Conservation (phyloP, 768 basidiomycete species). For the Pleurotus platypus region DNA sequence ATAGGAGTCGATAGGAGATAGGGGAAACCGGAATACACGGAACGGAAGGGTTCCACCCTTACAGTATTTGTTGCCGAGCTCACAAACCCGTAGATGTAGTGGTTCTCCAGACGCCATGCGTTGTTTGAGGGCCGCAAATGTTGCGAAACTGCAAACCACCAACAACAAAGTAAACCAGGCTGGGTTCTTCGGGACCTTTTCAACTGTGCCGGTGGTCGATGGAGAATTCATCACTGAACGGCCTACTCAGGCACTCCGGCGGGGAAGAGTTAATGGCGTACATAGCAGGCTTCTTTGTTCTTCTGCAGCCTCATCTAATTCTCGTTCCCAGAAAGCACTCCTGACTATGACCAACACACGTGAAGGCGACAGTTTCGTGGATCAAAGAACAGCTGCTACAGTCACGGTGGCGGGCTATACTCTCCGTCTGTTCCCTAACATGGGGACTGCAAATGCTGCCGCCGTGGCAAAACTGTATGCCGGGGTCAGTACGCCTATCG, state of each 20-base stretch:
- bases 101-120: constrained; percentile 2
- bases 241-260: not conserved
- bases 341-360: constrained; percentile 19
- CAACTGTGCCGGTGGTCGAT: constrained; percentile 29
- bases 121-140: constrained; percentile 14
- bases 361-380: constrained; percentile 22
- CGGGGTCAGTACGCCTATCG: constrained; percentile 16
- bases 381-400: constrained; percentile 10
- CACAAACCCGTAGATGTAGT: constrained; percentile 10
- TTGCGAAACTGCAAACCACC: constrained; percentile 14
- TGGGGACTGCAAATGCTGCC: not conserved
- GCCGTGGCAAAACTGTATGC: constrained; percentile 12
- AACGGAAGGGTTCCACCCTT: no score
- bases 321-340: constrained; percentile 9
- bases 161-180: constrained; percentile 18
- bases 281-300: not conserved
- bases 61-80: no score
- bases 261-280: not conserved
- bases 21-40: no score
- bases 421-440: constrained; percentile 14
- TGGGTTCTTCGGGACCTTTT: constrained; percentile 23
- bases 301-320: no score
- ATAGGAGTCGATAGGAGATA: no score
- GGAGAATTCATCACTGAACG: constrained; percentile 22
- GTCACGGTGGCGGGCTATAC: constrained; percentile 10